Evolutionary conservation across 2,329 filamentous ascomycete genomes (phyloP).

Genomic region (Ilyonectria mors-panacis): DNA sequence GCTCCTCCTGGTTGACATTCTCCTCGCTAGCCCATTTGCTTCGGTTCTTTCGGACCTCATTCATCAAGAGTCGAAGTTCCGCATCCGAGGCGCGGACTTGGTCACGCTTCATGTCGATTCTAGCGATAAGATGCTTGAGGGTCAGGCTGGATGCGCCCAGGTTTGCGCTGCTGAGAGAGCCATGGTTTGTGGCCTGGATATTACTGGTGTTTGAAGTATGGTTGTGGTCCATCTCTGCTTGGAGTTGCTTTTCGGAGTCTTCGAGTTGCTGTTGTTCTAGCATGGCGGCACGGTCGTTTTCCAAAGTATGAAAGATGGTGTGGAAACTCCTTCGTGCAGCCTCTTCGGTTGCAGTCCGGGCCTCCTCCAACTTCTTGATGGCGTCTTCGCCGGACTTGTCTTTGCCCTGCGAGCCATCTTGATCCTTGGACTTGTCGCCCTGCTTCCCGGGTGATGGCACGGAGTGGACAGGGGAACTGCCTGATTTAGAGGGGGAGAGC

Average conservation of each 20-base stretch:
- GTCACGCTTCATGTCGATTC: slow-evolving; percentile 93
- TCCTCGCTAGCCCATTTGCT: slow-evolving; percentile 99
- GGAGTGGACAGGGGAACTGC: slow-evolving; percentile 76
- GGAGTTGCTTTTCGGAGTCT: slow-evolving; percentile 95
- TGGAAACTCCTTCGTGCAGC: slow-evolving; percentile 92
- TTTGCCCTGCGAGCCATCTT: slow-evolving; percentile 64
- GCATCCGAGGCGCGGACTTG: slow-evolving; percentile 93
- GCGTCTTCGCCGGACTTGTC: slow-evolving; percentile 86
- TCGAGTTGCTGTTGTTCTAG: slow-evolving; percentile 97
- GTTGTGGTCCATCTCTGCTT: slow-evolving; percentile 90
- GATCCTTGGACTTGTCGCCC: slow-evolving; percentile 67
- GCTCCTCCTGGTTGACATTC: slow-evolving; percentile 95
- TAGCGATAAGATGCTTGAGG: slow-evolving; percentile 94
- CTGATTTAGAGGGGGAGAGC: slow-evolving; percentile 79
- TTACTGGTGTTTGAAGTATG: slow-evolving; percentile 65
- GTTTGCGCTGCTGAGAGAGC: slow-evolving; percentile 93
- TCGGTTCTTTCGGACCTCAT: slow-evolving; percentile 96
- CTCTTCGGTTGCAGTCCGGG: slow-evolving; percentile 91
- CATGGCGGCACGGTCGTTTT: slow-evolving; percentile 97
- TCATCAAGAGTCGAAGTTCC: slow-evolving; percentile 92
- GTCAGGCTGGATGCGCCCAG: slow-evolving; percentile 96
- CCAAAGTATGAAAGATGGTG: slow-evolving; percentile 93
- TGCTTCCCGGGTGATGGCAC: slow-evolving; percentile 73
- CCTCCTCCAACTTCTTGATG: slow-evolving; percentile 92
- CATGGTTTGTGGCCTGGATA: slow-evolving; percentile 77